Conservation (phyloP, 306 rosid genomes). For the Astragalus glycyphyllos region DNA sequence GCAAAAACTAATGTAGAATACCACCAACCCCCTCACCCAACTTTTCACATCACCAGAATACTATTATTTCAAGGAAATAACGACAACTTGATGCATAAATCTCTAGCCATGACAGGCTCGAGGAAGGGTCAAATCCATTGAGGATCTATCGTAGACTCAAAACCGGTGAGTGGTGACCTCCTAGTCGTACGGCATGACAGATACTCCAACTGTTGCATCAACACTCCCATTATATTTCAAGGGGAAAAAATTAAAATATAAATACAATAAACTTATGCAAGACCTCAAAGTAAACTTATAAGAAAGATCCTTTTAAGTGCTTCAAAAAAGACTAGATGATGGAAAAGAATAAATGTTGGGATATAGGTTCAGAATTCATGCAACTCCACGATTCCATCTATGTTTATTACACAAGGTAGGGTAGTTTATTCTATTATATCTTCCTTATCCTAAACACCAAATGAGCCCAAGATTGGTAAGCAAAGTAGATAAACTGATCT, state of each 20-base stretch:
- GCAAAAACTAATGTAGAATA: background rate
- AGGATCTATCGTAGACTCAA: background rate
- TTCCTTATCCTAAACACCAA: background rate
- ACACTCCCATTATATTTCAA: background rate
- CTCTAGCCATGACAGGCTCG: background rate
- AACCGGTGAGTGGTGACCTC: background rate
- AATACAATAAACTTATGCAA: slow-evolving; percentile 1
- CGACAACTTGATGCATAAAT: too few relatives aligned
- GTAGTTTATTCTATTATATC: background rate
- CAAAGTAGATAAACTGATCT: slow-evolving; percentile 25
- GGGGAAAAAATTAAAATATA: background rate
- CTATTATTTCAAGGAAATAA: background rate
- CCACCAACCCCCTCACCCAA: background rate
- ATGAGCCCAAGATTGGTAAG: background rate
- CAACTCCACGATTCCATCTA: background rate
- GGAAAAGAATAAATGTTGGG: slow-evolving; percentile 5
- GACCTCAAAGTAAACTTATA: background rate
- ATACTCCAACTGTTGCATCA: too few relatives aligned
- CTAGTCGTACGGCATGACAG: background rate
- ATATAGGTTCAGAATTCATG: background rate
- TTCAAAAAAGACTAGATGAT: background rate
- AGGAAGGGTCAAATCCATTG: background rate
- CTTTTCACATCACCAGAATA: background rate
- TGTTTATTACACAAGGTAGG: background rate
- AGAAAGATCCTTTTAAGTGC: background rate